Evolutionary conservation across 2,329 filamentous ascomycete genomes (phyloP), one percentile per base, ranked within the genome.

Genomic region (Gnomoniopsis sp.): DNA sequence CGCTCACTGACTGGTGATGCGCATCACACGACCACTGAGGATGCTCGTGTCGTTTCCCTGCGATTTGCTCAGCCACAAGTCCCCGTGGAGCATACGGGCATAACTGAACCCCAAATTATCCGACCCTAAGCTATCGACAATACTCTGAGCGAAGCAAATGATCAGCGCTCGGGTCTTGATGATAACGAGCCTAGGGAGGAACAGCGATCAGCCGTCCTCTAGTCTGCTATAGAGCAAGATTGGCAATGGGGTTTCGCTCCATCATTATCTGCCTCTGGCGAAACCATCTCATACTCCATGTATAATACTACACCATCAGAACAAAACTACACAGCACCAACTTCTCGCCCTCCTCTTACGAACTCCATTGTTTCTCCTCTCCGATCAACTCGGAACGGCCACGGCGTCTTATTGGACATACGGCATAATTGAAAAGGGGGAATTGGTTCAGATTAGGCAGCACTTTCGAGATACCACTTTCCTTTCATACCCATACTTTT

Each of bases 401-500:
- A 36, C 11, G 49, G 49, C 49, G 34, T 51, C 33, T 17, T 6
- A 41, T 38, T 51, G 12, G 34, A 33, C 34, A 51, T 15, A 51
- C 34, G 21, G 15, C 33, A 38, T 12, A 41, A 49, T 22, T n/a
- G 22, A 54, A 53, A 47, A 34, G 15, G 23, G 33, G n/a, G 22
- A 49, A 17, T 10, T 36, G 30, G 57, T 38, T 44, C 26, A 43
- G 38, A 4, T 47, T 49, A 55, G 52, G 53, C 44, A n/a, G 21
- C 26, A 50, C 21, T 47, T n/a, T 55, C 22, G 33, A 59, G 30
- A 59, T 59, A 59, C 57, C 52, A 51, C 48, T 38, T 55, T 47
- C 22, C 26, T 38, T 49, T 34, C 19, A n/a, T 57, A 34, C 43
- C 36, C 19, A n/a, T 46, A 22, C 33, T 19, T 34, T 34, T 36